Percentiles rank a stretch among this genome's conserved stretches.
These are phyloP conservation scores for Pythium folliculosum DNA, from an alignment of 352 stramenopile genomes.

Conservation along the genomic window DNA sequence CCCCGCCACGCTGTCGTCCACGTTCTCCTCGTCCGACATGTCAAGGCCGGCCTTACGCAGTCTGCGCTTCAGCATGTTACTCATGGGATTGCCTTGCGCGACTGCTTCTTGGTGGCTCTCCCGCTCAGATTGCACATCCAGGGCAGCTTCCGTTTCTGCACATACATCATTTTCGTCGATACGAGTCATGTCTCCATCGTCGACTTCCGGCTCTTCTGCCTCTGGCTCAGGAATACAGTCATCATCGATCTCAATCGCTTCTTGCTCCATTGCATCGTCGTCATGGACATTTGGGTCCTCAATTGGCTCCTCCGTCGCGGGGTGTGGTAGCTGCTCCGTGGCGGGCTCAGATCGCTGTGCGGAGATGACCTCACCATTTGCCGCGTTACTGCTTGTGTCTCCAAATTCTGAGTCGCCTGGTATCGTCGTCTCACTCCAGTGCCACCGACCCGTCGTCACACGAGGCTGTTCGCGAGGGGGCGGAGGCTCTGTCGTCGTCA, in stretches of 20 bases:
- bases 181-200: slow-evolving; percentile 2
- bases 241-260: slow-evolving; percentile 26
- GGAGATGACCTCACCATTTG: background rate
- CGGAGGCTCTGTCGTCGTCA: background rate
- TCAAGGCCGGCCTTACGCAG: slow-evolving; percentile 20
- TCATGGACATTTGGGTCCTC: background rate
- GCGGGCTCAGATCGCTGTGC: background rate
- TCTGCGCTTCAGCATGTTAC: slow-evolving; percentile 20
- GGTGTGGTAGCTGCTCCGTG: too few species aligned
- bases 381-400: background rate
- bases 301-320: background rate
- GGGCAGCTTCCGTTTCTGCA: slow-evolving; percentile 5
- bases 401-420: slow-evolving; percentile 18
- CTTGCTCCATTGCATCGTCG: background rate
- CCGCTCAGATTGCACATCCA: background rate
- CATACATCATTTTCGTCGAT: slow-evolving; percentile 8
- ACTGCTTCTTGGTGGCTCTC: background rate
- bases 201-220: slow-evolving; percentile 12
- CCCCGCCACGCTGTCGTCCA: background rate
- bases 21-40: slow-evolving; percentile 25
- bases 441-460: slow-evolving; percentile 1
- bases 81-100: slow-evolving; percentile 17
- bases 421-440: slow-evolving; percentile 29
- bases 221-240: slow-evolving; percentile 31
- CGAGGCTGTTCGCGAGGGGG: background rate